Conservation (phyloP, 148 eudicot species). For the Camellia lanceoleosa region DNA sequence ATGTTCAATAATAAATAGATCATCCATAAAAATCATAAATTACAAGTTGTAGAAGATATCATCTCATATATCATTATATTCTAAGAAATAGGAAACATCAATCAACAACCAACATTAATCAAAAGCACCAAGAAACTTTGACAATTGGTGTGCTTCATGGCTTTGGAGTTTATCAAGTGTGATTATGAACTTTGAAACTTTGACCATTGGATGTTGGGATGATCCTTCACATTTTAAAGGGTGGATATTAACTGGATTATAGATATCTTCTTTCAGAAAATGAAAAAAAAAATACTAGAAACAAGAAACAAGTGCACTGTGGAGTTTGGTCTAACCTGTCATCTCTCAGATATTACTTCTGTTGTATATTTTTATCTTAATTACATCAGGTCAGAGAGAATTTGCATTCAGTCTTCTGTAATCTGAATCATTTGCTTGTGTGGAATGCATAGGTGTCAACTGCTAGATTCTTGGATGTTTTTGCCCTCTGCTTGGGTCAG, state of each 20-base stretch:
- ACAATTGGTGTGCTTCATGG: background rate
- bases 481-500: constrained; percentile 78
- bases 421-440: constrained; percentile 5
- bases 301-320: background rate
- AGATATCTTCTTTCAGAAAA: background rate
- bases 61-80: too few relatives aligned
- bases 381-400: background rate
- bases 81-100: too few relatives aligned
- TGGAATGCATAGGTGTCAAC: constrained; percentile 57
- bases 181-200: background rate
- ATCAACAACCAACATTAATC: too few relatives aligned
- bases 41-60: too few relatives aligned
- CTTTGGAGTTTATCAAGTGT: background rate
- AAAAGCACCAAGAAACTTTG: too few relatives aligned
- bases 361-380: background rate
- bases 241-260: background rate
- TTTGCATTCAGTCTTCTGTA: background rate
- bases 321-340: background rate
- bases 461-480: constrained; percentile 71
- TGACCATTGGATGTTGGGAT: background rate
- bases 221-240: background rate
- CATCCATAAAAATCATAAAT: too few relatives aligned
- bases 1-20: too few relatives aligned
- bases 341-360: background rate
- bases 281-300: background rate